Evolutionary conservation across 192 early-diverging fungal species (phyloP).

Genomic region (Coemansia sp.): DNA sequence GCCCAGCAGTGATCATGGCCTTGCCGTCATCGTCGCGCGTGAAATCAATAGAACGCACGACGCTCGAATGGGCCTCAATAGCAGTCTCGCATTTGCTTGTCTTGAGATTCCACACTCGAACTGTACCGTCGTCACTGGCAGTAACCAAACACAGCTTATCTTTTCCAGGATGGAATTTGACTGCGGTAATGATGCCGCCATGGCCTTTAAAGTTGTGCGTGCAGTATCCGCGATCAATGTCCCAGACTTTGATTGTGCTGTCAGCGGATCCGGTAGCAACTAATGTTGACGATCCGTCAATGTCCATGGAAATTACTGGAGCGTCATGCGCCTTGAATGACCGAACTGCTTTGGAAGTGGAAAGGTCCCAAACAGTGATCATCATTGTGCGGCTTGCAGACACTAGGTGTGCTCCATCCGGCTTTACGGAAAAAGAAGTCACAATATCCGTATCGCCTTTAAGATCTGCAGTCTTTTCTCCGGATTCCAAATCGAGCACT

Average conservation of each 20-base stretch:
- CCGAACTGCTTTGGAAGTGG: constrained; percentile 64
- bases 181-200: constrained; percentile 77
- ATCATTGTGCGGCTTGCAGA: constrained; percentile 80
- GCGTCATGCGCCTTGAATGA: constrained; percentile 83
- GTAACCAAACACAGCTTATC: constrained; percentile 70
- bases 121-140: constrained; percentile 89
- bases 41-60: constrained; percentile 88
- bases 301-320: constrained; percentile 90
- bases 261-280: constrained; percentile 98
- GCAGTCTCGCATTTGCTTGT: constrained; percentile 73
- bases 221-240: constrained; percentile 87
- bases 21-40: constrained; percentile 61
- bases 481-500: constrained; percentile 70
- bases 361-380: constrained; percentile 79
- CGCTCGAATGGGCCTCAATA: constrained; percentile 84
- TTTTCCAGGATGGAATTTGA: constrained; percentile 78
- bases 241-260: constrained; percentile 94
- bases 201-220: constrained; percentile 97
- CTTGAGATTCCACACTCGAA: constrained; percentile 89
- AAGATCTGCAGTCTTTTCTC: constrained; percentile 63
- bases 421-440: constrained; percentile 84
- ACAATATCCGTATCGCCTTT: constrained; percentile 86
- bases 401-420: constrained; percentile 76
- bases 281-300: constrained; percentile 85
- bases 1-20: constrained; percentile 77